These are phyloP conservation scores for Cryptomeria japonica DNA, from an alignment of 75 land plant species.

Conservation along the genomic window DNA sequence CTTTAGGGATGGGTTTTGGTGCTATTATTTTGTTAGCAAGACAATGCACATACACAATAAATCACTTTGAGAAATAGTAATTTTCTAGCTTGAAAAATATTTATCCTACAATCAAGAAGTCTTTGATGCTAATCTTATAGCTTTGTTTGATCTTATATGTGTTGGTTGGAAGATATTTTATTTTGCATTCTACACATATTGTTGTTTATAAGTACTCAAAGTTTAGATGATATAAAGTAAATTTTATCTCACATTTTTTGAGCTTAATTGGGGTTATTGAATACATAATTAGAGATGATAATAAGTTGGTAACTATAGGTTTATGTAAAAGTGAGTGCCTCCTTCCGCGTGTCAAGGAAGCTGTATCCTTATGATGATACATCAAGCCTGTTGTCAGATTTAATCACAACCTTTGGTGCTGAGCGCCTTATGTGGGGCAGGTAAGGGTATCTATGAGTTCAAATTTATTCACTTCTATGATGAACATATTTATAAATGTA, in stretches of 20 bases:
- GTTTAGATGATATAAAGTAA: background rate
- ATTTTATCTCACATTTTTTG: background rate
- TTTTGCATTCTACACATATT: background rate
- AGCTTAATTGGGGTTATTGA: background rate
- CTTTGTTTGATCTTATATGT: background rate
- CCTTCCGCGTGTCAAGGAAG: constrained; percentile 77
- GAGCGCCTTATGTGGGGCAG: constrained; percentile 91
- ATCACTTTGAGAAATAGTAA: background rate
- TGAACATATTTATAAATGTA: background rate
- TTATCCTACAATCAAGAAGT: background rate
- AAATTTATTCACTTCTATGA: background rate
- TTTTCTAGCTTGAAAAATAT: background rate
- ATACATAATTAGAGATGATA: background rate
- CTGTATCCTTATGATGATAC: constrained; percentile 79
- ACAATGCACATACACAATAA: background rate
- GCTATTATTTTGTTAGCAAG: background rate
- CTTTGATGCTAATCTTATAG: background rate
- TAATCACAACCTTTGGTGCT: constrained; percentile 61
- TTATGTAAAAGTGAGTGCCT: constrained; percentile 84
- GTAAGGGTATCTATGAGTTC: constrained; percentile 24
- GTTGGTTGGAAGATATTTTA: background rate
- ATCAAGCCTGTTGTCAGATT: constrained; percentile 37
- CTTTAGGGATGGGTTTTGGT: background rate
- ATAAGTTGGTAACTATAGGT: constrained; percentile 44
- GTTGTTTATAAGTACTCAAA: background rate